Evolutionary conservation across 768 basidiomycete genomes (phyloP), one percentile per base, ranked within the genome.

Genomic region (Sistotremastrum suecicum): DNA sequence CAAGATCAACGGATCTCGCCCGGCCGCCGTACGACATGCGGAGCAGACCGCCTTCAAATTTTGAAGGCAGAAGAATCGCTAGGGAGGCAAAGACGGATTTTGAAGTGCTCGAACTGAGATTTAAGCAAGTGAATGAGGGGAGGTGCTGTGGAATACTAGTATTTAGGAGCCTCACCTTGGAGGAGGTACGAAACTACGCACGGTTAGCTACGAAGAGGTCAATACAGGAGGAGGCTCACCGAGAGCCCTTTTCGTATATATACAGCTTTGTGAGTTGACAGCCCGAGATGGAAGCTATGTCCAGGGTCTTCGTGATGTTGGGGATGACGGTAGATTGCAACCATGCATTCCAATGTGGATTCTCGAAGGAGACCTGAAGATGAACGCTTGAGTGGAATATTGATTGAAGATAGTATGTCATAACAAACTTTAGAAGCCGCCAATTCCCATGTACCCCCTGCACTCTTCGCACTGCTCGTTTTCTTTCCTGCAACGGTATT

Each of bases 401-500:
- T 29, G 28, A 11, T 3, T 1, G 41, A 20, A 7, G 37, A 28
- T 5, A 20, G 29, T 10, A 33, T 1, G 50, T 40, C 6, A 28
- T 20, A 20, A 20, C 20, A 20, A 20, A 58, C 58, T 41, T 58
- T 52, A 0, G 48, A 50, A 0, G 68, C 64, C 42, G 70, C 66
- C 41, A 75, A 67, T 51, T 74, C 70, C 70, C 70, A 75, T 3
- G 69, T 72, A 59, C 73, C 66, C 8, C 71, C 56, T 5, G 72
- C 69, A 1, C 58, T 51, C 37, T 57, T 70, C 47, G 72, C 64
- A 1, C 71, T 60, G 7, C 70, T 50, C 0, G 68, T 72, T 6
- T 60, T 54, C 34, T 65, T 60, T 10, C 67, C 69, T 44, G 65
- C 62, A 1, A 70, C 72, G 52, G 66, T 74, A 1, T 69, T 68